These are phyloP conservation scores for Rhododendron williamsianum DNA, from an alignment of 148 eudicot species.

Conservation along the genomic window DNA sequence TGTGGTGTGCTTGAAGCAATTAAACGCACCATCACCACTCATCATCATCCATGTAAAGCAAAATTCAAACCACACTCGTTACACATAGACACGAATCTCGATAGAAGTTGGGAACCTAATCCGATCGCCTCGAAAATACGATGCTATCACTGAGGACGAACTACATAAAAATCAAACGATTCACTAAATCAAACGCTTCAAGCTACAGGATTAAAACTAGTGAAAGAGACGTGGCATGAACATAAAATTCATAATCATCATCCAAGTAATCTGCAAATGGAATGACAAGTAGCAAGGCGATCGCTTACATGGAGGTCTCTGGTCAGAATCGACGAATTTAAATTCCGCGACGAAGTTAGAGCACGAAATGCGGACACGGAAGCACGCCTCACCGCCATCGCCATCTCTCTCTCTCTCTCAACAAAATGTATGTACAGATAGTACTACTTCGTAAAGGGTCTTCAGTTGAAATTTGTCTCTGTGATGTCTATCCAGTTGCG, in stretches of 20 bases:
- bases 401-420: conserved; percentile 23
- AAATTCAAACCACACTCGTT: neutral
- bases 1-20: neutral
- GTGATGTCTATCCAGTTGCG: neutral
- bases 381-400: conserved; percentile 78
- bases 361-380: conserved; percentile 48
- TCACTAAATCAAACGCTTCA: neutral
- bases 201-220: neutral
- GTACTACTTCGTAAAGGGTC: neutral
- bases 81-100: neutral
- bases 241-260: neutral
- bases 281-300: neutral
- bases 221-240: neutral
- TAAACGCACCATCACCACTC: neutral
- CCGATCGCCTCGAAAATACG: neutral
- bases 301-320: conserved; percentile 63
- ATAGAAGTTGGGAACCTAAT: neutral
- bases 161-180: neutral
- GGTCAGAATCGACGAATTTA: conserved; percentile 26
- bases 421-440: neutral
- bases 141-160: neutral
- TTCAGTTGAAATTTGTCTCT: neutral
- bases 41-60: neutral
- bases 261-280: neutral
- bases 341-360: conserved; percentile 19